Conservation (phyloP, 2,329 filamentous ascomycete genomes). For the Botrytis tulipae region DNA sequence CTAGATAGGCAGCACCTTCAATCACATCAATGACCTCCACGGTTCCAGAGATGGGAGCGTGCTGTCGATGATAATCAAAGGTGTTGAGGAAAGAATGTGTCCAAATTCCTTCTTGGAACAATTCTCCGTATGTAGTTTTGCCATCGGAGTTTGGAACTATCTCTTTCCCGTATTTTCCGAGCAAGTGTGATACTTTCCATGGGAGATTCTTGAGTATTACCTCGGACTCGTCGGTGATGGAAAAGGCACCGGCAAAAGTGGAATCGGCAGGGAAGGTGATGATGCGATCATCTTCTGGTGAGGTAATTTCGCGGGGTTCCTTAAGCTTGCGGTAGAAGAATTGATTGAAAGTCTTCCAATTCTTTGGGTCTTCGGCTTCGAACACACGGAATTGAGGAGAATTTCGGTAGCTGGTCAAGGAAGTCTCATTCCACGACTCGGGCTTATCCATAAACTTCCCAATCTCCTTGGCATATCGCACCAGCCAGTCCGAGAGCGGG, state of each 20-base stretch:
- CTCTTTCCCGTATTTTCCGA: constrained; percentile 25
- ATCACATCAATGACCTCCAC: constrained; percentile 43
- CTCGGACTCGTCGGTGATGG: constrained; percentile 30
- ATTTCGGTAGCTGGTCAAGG: constrained; percentile 38
- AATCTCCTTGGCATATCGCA: constrained; percentile 41
- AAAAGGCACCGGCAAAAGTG: constrained; percentile 35
- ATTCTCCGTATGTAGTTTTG: constrained; percentile 36
- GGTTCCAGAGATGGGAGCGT: constrained; percentile 42
- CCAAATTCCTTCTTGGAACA: constrained; percentile 43
- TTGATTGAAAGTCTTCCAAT: constrained; percentile 43
- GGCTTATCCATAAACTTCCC: constrained; percentile 41
- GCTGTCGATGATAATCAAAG: constrained; percentile 45
- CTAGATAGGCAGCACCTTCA: constrained; percentile 41
- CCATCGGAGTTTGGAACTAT: constrained; percentile 17
- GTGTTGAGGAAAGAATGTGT: constrained; percentile 44
- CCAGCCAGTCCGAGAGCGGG: constrained; percentile 42
- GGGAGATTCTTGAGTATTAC: constrained; percentile 42
- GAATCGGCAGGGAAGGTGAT: constrained; percentile 44
- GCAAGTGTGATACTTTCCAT: constrained; percentile 42
- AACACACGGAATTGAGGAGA: constrained; percentile 38
- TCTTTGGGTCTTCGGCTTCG: constrained; percentile 39
- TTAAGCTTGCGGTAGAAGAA: constrained; percentile 44
- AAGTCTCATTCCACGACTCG: constrained; percentile 38
- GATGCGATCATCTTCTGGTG: constrained; percentile 42
- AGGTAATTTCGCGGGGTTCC: constrained; percentile 39